phyloP scores from a whole-genome alignment of 2,329 filamentous ascomycete species.

The Macroventuria anomochaeta region DNA sequence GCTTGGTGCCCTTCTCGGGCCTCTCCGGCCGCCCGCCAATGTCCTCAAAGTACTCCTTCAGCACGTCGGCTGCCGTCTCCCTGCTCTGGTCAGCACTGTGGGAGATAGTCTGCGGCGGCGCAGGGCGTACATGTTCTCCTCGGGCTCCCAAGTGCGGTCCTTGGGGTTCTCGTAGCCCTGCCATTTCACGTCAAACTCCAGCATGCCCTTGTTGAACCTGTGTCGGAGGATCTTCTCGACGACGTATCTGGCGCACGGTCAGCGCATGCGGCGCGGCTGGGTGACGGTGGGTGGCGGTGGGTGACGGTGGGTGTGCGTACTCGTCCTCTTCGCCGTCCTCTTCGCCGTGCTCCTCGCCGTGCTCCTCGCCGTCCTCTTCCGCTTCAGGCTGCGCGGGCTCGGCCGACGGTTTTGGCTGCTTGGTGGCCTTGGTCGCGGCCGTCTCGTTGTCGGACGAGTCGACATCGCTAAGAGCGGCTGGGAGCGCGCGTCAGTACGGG shows the following conservation, averaged over 20 bases:
- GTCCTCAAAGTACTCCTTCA: conserved; percentile 67
- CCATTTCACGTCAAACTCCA: conserved; percentile 78
- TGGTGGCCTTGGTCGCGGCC: conserved; percentile 34
- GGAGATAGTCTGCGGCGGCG: background rate
- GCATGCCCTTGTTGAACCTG: conserved; percentile 53
- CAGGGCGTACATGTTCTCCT: conserved; percentile 68
- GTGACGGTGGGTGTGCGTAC: conserved; percentile 47
- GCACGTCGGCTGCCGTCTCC: conserved; percentile 56
- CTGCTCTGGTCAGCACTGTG: conserved; percentile 22
- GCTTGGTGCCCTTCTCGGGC: conserved; percentile 60
- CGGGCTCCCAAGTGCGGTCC: conserved; percentile 81
- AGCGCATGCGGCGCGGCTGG: conserved; percentile 22
- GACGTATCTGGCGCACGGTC: conserved; percentile 63
- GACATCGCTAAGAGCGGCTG: conserved; percentile 51
- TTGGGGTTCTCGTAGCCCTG: conserved; percentile 73
- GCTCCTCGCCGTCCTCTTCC: conserved; percentile 47
- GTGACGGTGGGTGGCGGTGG: too few species aligned
- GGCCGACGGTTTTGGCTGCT: conserved; percentile 8
- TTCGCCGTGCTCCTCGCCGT: conserved; percentile 50
- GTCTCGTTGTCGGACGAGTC: conserved; percentile 47
- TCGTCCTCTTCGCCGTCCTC: conserved; percentile 51
- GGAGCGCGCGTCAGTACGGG: conserved; percentile 23
- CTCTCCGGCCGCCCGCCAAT: conserved; percentile 69
- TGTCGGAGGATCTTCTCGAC: conserved; percentile 77
- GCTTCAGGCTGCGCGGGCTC: conserved; percentile 27